Percentiles rank a stretch among this genome's conserved stretches.
phyloP scores from a whole-genome alignment of 106 monocot species.

The Hemerocallis citrina region DNA sequence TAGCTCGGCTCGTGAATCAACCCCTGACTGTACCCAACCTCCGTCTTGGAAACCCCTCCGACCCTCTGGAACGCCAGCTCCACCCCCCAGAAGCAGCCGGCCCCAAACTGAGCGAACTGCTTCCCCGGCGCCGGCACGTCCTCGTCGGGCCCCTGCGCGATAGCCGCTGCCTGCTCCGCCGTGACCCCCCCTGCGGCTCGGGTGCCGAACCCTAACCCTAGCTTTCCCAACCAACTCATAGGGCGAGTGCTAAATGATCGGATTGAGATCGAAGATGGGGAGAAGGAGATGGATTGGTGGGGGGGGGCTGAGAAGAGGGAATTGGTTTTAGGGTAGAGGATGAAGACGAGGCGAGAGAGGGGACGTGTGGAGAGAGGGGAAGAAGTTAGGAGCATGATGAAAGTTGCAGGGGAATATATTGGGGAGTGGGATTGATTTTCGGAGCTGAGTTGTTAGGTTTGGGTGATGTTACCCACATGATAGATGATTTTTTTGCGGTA shows the following conservation, averaged over 20 bases:
- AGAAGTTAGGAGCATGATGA: too few species aligned
- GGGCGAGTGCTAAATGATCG: too few species aligned
- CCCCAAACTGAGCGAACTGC: conserved; percentile 83
- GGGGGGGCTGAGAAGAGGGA: background rate
- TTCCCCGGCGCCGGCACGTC: conserved; percentile 59
- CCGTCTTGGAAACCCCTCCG: conserved; percentile 66
- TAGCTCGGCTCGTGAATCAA: conserved; percentile 61
- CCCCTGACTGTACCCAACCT: conserved; percentile 91
- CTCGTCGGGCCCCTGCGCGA: conserved; percentile 67
- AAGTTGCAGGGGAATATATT: too few species aligned
- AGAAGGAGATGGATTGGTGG: background rate
- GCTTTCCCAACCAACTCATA: conserved; percentile 51
- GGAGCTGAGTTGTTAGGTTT: too few species aligned
- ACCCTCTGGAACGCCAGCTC: conserved; percentile 89
- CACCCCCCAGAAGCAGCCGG: conserved; percentile 96
- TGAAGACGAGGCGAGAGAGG: too few species aligned
- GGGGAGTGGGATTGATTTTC: too few species aligned
- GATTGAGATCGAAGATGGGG: too few species aligned
- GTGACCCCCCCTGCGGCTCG: conserved; percentile 9
- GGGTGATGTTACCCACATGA: too few species aligned
- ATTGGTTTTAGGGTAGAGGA: too few species aligned
- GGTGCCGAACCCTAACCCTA: conserved; percentile 46
- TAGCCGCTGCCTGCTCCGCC: conserved; percentile 29
- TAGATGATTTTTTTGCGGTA: too few species aligned
- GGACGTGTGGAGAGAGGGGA: too few species aligned